A percentile compares a stretch with the other conserved stretches of the same genome.
These are phyloP conservation scores for Fraxinus americana DNA, from an alignment of 257 asterid genomes.

Conservation along the genomic window DNA sequence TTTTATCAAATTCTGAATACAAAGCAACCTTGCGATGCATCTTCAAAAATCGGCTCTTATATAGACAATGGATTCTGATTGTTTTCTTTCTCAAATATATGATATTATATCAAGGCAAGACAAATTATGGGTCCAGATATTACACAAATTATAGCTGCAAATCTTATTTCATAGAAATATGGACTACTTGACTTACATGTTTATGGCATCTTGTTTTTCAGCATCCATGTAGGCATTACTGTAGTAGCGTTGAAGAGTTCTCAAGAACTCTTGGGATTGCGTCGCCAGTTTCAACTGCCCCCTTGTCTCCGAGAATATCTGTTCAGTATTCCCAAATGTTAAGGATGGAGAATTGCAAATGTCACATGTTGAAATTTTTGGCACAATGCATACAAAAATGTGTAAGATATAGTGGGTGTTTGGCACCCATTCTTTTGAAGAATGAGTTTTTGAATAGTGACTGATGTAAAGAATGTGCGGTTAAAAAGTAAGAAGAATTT, in stretches of 20 bases:
- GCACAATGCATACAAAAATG: background rate
- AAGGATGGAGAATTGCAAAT: background rate
- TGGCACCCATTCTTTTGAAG: no score
- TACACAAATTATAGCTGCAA: background rate
- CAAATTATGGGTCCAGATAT: conserved; percentile 2
- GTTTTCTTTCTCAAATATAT: conserved; percentile 10
- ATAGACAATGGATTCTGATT: background rate
- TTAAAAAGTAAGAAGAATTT: no score
- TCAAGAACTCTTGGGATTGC: conserved; percentile 79
- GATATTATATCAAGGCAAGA: background rate
- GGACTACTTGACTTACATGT: conserved; percentile 60
- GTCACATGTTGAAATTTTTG: conserved; percentile 1
- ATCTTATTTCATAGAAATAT: conserved; percentile 5
- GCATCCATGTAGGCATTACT: conserved; percentile 91
- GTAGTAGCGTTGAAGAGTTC: conserved; percentile 82
- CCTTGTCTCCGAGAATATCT: conserved; percentile 91
- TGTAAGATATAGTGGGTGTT: background rate
- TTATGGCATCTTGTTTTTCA: conserved; percentile 90
- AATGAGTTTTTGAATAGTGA: no score
- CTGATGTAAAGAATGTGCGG: no score
- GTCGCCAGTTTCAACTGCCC: conserved; percentile 98
- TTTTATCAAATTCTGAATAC: background rate
- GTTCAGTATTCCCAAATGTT: conserved; percentile 27
- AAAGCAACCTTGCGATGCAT: background rate
- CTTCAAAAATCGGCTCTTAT: background rate